Conservation (phyloP, 1,139 yeast genomes). For the Candida gigantensis region DNA sequence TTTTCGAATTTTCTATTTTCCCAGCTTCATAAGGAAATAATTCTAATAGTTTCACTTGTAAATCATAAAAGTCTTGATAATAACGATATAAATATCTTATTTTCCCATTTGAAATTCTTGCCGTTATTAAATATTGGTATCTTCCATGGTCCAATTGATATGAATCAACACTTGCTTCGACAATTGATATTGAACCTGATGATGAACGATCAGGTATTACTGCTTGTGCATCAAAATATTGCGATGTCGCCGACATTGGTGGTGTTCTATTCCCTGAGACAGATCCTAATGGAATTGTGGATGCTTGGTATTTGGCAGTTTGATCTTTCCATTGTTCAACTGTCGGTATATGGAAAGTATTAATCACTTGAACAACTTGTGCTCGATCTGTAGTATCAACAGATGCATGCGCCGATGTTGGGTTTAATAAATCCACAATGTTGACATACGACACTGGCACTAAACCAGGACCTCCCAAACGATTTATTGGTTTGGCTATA, state of each 20-base stretch:
- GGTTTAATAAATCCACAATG: constrained; percentile 69
- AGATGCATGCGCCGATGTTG: constrained; percentile 29
- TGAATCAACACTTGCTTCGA: constrained; percentile 76
- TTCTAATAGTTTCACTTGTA: constrained; percentile 82
- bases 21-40: constrained; percentile 94
- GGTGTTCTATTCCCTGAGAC: constrained; percentile 28
- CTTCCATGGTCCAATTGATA: constrained; percentile 83
- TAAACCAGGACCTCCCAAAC: constrained; percentile 95
- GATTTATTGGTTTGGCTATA: constrained; percentile 92
- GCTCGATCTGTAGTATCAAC: constrained; percentile 20
- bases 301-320: constrained; percentile 91
- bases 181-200: constrained; percentile 34
- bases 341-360: constrained; percentile 72
- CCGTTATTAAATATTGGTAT: constrained; percentile 82
- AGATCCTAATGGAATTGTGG: constrained; percentile 75
- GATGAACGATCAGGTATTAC: constrained; percentile 34
- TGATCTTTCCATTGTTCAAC: constrained; percentile 94
- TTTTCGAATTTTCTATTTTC: constrained; percentile 64
- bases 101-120: constrained; percentile 68
- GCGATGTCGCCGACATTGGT: constrained; percentile 38
- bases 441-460: constrained; percentile 92
- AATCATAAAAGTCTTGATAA: constrained; percentile 94
- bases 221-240: constrained; percentile 31
- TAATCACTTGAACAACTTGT: constrained; percentile 43
- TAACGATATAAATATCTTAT: constrained; percentile 76